phyloP scores from a whole-genome alignment of 148 eudicot species.

The Camellia japonica region DNA sequence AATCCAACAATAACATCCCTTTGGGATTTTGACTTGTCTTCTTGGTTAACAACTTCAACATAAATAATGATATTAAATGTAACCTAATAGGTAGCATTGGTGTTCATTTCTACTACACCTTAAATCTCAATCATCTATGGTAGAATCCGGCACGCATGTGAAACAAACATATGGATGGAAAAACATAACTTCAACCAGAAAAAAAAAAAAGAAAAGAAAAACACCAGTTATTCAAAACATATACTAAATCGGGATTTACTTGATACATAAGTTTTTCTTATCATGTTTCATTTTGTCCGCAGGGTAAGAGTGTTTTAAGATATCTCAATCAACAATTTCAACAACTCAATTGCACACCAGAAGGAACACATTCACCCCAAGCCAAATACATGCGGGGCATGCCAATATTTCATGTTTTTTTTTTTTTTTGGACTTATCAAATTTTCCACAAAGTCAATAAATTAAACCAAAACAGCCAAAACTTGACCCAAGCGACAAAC shows the following conservation, averaged over 20 bases:
- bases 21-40: background rate
- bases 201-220: too few relatives aligned
- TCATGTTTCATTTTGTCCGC: background rate
- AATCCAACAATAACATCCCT: background rate
- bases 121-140: background rate
- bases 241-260: too few relatives aligned
- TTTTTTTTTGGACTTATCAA: background rate
- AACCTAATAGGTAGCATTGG: background rate
- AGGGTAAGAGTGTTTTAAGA: background rate
- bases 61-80: background rate
- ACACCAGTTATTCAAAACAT: too few relatives aligned
- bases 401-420: background rate
- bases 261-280: too few relatives aligned
- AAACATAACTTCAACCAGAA: too few relatives aligned
- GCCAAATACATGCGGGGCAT: background rate
- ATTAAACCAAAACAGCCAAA: background rate
- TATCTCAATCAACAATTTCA: background rate
- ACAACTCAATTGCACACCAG: background rate
- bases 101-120: background rate
- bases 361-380: background rate
- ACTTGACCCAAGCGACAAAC: background rate
- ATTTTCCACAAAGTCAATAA: background rate
- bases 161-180: background rate
- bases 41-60: background rate
- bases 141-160: background rate